phyloP scores from a whole-genome alignment of 345 rosid genomes.

The Heritiera fomes region DNA sequence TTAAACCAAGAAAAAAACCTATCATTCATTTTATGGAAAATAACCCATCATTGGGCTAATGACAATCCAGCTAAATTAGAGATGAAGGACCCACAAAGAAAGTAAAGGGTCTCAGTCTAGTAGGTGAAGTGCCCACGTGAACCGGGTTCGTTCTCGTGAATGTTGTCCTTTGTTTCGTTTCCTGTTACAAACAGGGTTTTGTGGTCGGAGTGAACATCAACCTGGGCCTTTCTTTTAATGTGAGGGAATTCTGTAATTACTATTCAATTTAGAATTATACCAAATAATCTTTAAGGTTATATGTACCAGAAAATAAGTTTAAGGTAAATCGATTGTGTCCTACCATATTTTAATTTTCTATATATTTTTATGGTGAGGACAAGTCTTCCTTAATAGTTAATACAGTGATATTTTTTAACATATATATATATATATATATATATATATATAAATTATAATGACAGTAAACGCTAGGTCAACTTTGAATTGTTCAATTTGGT shows the following conservation, averaged over 20 bases:
- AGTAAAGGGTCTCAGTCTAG: slow-evolving; percentile 17
- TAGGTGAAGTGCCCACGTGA: background rate
- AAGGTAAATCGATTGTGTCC: background rate
- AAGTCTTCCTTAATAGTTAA: background rate
- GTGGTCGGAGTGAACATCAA: background rate
- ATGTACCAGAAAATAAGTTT: background rate
- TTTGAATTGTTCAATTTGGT: background rate
- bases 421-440: no score
- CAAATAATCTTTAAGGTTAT: background rate
- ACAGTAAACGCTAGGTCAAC: no score
- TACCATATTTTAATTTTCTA: background rate
- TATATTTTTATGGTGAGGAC: background rate
- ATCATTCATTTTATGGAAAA: no score
- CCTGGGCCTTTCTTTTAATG: background rate
- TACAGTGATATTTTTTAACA: no score
- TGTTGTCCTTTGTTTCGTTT: background rate
- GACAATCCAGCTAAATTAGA: background rate
- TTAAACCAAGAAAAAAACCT: background rate
- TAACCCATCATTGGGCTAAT: background rate
- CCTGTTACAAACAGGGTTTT: background rate
- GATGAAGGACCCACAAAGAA: slow-evolving; percentile 12
- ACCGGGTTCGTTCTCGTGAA: background rate
- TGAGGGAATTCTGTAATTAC: no score
- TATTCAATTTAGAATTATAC: background rate
- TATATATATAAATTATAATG: no score